phyloP scores from a whole-genome alignment of 768 basidiomycete species.

The Agrocybe pediades region DNA sequence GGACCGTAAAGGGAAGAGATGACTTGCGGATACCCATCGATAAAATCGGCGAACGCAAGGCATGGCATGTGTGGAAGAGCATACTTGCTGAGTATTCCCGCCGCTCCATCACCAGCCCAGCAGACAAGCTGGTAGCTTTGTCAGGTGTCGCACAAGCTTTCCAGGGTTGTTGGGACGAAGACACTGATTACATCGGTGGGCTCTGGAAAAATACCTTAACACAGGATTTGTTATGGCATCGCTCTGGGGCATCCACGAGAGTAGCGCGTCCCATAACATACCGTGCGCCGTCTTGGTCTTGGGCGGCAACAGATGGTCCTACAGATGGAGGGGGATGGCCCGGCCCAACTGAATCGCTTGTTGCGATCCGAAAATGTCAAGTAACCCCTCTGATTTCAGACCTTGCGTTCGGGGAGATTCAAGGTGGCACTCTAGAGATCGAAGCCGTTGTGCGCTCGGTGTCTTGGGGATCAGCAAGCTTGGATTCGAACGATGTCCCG shows the following conservation, averaged over 20 bases:
- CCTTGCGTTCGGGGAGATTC: neutral
- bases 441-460: neutral
- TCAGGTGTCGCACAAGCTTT: slow-evolving; percentile 7
- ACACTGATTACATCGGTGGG: slow-evolving; percentile 4
- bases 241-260: neutral
- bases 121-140: slow-evolving; percentile 10
- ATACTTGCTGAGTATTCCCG: slow-evolving; percentile 6
- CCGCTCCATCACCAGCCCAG: neutral
- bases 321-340: too few species aligned
- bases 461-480: neutral
- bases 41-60: neutral
- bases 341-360: too few species aligned
- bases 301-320: slow-evolving; percentile 6
- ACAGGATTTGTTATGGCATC: slow-evolving; percentile 8
- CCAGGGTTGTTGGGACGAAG: neutral
- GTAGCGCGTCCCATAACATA: slow-evolving; percentile 1
- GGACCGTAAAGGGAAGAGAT: neutral
- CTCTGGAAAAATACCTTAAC: slow-evolving; percentile 8
- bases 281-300: slow-evolving; percentile 15
- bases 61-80: slow-evolving; percentile 5
- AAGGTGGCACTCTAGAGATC: neutral
- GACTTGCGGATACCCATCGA: neutral
- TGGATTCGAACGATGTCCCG: neutral
- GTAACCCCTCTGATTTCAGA: too few species aligned
- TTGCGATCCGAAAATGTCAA: too few species aligned